Evolutionary conservation across 352 stramenopile species (phyloP).

Genomic region (Globisporangium yorkense): DNA sequence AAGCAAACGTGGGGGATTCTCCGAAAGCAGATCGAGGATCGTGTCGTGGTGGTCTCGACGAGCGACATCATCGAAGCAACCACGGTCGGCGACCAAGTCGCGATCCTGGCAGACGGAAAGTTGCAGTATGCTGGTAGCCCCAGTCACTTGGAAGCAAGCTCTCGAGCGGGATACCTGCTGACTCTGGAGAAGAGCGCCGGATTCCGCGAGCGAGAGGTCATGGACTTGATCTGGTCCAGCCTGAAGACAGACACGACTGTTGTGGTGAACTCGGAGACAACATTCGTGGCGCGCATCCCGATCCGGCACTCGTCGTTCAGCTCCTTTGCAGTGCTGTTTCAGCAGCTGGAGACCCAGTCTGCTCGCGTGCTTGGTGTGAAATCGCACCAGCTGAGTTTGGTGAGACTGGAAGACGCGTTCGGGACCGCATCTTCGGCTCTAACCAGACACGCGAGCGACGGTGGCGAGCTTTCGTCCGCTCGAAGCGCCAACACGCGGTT

Average conservation of each 20-base stretch:
- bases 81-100: constrained; percentile 57
- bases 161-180: constrained; percentile 37
- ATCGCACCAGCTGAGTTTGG: constrained; percentile 56
- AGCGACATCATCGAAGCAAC: constrained; percentile 92
- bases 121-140: constrained; percentile 29
- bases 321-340: constrained; percentile 37
- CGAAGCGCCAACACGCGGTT: background rate
- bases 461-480: background rate
- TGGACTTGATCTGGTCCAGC: constrained; percentile 16
- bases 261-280: constrained; percentile 24
- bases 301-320: constrained; percentile 12
- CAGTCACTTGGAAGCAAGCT: constrained; percentile 38
- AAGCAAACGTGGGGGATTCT: constrained; percentile 86
- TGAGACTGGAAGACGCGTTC: constrained; percentile 61
- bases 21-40: constrained; percentile 22
- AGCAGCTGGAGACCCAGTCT: constrained; percentile 14
- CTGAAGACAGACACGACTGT: constrained; percentile 14
- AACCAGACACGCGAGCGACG: background rate
- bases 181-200: constrained; percentile 30
- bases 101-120: constrained; percentile 55
- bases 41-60: constrained; percentile 80
- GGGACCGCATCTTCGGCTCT: background rate
- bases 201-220: constrained; percentile 16
- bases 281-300: constrained; percentile 40
- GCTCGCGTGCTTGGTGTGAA: constrained; percentile 17